Conservation (phyloP, 495 filamentous ascomycete species). For the Durotheca rogersii region DNA sequence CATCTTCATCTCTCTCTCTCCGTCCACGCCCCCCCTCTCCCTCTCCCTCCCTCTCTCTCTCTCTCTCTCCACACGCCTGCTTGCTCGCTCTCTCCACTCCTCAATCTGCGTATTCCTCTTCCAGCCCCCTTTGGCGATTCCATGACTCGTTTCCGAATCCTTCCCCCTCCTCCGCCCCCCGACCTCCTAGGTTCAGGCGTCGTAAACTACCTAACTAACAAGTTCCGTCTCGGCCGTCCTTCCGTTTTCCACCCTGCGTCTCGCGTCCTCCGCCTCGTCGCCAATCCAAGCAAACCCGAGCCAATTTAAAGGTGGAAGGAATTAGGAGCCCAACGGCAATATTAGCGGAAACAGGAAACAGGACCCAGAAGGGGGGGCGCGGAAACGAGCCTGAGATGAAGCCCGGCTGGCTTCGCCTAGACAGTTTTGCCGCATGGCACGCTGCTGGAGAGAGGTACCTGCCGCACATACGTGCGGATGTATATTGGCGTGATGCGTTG, state of each 20-base stretch:
- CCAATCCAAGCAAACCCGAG: constrained; percentile 13
- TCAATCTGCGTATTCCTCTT: background rate
- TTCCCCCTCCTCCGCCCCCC: constrained; percentile 10
- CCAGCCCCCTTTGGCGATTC: constrained; percentile 31
- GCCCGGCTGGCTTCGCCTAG: no score
- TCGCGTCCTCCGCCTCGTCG: constrained; percentile 13
- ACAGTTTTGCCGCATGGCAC: no score
- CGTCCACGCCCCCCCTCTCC: constrained; percentile 10
- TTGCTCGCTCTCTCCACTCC: background rate
- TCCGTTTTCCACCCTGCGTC: constrained; percentile 11
- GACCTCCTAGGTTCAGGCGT: no score
- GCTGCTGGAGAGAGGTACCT: no score
- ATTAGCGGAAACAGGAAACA: no score
- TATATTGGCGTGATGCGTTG: no score
- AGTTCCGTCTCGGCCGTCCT: constrained; percentile 22
- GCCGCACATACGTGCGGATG: no score
- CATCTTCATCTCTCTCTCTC: constrained; percentile 20
- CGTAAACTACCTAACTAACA: constrained; percentile 9
- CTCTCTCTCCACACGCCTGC: background rate
- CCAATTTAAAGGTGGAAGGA: constrained; percentile 10
- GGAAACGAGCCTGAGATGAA: constrained; percentile 8
- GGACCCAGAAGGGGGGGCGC: no score
- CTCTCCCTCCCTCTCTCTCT: background rate
- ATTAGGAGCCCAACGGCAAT: constrained; percentile 11
- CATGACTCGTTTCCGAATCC: constrained; percentile 30